Conservation (phyloP, 2,329 filamentous ascomycete species). For the Aspergillus aculeatinus region DNA sequence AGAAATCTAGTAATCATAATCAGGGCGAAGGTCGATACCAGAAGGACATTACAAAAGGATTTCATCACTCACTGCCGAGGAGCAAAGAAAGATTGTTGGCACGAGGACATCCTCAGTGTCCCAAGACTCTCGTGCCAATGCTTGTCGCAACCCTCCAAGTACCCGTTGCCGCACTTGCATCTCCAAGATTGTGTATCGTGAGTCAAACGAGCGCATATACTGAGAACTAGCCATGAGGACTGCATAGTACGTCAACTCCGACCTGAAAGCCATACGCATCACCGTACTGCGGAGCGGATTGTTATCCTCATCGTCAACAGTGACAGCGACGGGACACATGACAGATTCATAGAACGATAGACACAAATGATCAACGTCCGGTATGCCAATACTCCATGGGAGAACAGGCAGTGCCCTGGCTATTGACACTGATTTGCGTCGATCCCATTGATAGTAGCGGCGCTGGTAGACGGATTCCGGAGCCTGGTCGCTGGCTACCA, state of each 20-base stretch:
- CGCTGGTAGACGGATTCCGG: background rate
- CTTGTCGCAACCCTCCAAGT: constrained; percentile 1
- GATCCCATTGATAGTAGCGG: constrained; percentile 1
- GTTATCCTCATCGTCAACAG: constrained; percentile 4
- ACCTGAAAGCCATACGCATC: constrained; percentile 9
- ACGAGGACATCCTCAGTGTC: constrained; percentile 6
- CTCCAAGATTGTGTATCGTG: constrained; percentile 1
- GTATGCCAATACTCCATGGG: background rate
- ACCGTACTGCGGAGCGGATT: constrained; percentile 9
- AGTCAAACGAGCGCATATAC: constrained; percentile 3
- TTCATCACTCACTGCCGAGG: background rate
- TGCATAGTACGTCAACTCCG: constrained; percentile 7
- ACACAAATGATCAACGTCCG: constrained; percentile 4
- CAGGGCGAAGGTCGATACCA: background rate
- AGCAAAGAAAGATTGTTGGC: constrained; percentile 10
- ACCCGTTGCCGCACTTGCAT: constrained; percentile 4
- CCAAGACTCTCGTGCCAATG: background rate
- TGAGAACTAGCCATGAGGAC: constrained; percentile 11
- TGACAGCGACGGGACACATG: constrained; percentile 10
- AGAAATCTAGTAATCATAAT: constrained; percentile 1
- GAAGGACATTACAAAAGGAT: background rate
- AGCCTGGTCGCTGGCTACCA: background rate
- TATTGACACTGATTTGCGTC: background rate
- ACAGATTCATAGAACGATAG: constrained; percentile 6
- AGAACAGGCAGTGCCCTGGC: background rate